Conservation (phyloP, 495 filamentous ascomycete genomes). For the Neurospora sp. region DNA sequence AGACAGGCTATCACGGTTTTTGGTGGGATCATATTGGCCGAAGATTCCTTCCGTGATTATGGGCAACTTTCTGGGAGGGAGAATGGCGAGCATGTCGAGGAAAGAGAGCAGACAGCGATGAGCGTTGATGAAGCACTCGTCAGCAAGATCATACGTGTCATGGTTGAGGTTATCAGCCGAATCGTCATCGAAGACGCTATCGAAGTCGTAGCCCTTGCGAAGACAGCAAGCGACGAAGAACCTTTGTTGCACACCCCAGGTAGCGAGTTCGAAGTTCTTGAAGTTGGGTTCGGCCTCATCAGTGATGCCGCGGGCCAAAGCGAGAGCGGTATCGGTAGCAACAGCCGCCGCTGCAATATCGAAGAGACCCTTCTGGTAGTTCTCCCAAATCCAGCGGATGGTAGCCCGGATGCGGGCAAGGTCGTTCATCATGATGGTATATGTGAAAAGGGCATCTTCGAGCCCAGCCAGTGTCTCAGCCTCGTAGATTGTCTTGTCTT, state of each 20-base stretch:
- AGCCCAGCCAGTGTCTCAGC: constrained; percentile 18
- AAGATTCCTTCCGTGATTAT: constrained; percentile 20
- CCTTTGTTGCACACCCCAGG: constrained; percentile 11
- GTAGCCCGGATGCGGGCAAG: constrained; percentile 10
- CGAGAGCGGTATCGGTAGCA: constrained; percentile 31
- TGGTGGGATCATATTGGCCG: constrained; percentile 22
- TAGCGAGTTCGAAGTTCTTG: constrained; percentile 11
- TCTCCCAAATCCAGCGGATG: constrained; percentile 16
- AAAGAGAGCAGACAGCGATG: constrained; percentile 17
- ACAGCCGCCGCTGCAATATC: constrained; percentile 29
- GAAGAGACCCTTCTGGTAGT: constrained; percentile 17
- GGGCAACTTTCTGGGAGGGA: constrained; percentile 14
- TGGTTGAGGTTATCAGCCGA: constrained; percentile 18
- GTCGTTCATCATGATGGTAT: constrained; percentile 15
- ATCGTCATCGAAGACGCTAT: background rate
- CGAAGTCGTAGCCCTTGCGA: constrained; percentile 6
- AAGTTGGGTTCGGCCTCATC: constrained; percentile 26
- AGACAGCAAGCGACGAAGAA: constrained; percentile 18
- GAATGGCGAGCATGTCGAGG: constrained; percentile 5
- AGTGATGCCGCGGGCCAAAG: constrained; percentile 26
- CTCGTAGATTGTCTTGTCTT: constrained; percentile 19
- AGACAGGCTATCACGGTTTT: constrained; percentile 17
- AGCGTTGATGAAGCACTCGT: constrained; percentile 12
- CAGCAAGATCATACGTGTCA: constrained; percentile 22
- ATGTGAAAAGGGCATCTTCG: constrained; percentile 16